A percentile compares a stretch with the other conserved stretches of the same genome.
Conservation (phyloP, 2,329 filamentous ascomycete species). For the Penicillium occitanis region DNA sequence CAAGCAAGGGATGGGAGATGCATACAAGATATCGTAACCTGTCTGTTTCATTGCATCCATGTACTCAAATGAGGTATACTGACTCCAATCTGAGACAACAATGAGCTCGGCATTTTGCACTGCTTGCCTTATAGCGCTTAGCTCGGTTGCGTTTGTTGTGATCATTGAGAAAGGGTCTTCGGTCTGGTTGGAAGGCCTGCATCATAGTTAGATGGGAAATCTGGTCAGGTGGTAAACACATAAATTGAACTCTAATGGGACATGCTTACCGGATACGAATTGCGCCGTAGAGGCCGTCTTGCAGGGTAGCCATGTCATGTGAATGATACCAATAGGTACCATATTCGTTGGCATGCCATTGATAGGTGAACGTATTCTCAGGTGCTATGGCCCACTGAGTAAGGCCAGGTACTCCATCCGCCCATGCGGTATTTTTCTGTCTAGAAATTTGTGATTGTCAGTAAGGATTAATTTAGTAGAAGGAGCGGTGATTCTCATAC, state of each 20-base stretch:
- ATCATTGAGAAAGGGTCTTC: slow-evolving; percentile 33
- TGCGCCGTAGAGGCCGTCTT: slow-evolving; percentile 61
- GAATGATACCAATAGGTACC: slow-evolving; percentile 64
- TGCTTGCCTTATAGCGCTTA: slow-evolving; percentile 50
- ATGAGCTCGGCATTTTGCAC: slow-evolving; percentile 51
- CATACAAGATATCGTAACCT: slow-evolving; percentile 22
- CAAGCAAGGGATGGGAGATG: neutral
- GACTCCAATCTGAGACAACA: slow-evolving; percentile 58
- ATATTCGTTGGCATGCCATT: slow-evolving; percentile 57
- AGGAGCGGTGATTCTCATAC: neutral
- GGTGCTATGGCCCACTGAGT: slow-evolving; percentile 55
- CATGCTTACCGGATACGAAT: slow-evolving; percentile 47
- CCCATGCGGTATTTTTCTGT: slow-evolving; percentile 57
- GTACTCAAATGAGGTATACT: slow-evolving; percentile 52
- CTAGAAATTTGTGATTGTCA: slow-evolving; percentile 24
- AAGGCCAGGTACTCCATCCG: slow-evolving; percentile 60
- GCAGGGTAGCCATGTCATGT: slow-evolving; percentile 56
- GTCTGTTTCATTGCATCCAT: slow-evolving; percentile 20
- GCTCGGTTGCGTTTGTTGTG: slow-evolving; percentile 33
- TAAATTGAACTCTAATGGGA: too few relatives aligned
- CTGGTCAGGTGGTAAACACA: neutral
- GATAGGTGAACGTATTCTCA: slow-evolving; percentile 52
- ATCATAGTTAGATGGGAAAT: neutral
- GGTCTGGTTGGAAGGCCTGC: slow-evolving; percentile 26
- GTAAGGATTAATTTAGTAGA: neutral